phyloP scores from a whole-genome alignment of 169 alveolate species.

The Plasmodium fragile region DNA sequence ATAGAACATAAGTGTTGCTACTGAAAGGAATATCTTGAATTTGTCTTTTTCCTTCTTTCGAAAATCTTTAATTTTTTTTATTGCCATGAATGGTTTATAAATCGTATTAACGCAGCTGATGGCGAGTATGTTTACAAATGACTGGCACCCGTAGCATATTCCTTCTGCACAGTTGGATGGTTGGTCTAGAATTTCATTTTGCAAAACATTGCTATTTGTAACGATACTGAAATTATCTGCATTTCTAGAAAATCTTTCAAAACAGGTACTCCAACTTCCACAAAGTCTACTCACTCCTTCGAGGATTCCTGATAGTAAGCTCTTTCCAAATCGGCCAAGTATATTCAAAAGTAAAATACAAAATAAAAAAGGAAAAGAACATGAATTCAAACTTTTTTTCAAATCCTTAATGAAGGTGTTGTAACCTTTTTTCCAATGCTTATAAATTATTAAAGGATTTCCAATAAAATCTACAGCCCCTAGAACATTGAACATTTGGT shows the following conservation, averaged over 20 bases:
- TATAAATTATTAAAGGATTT: slow-evolving; percentile 84
- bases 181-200: slow-evolving; percentile 79
- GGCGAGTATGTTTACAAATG: slow-evolving; percentile 79
- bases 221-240: slow-evolving; percentile 69
- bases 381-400: slow-evolving; percentile 65
- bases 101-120: slow-evolving; percentile 77
- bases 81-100: slow-evolving; percentile 77
- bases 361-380: slow-evolving; percentile 74
- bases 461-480: slow-evolving; percentile 88
- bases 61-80: slow-evolving; percentile 77
- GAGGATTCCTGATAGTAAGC: slow-evolving; percentile 58
- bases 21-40: slow-evolving; percentile 36
- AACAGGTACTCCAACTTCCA: slow-evolving; percentile 77
- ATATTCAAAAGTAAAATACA: slow-evolving; percentile 60
- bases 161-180: slow-evolving; percentile 86
- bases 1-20: slow-evolving; percentile 30
- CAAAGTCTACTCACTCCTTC: slow-evolving; percentile 74
- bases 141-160: slow-evolving; percentile 79
- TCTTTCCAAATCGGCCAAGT: slow-evolving; percentile 55
- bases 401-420: slow-evolving; percentile 53
- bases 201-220: slow-evolving; percentile 77
- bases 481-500: slow-evolving; percentile 85
- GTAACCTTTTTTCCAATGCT: slow-evolving; percentile 84
- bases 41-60: slow-evolving; percentile 74
- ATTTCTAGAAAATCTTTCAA: slow-evolving; percentile 77